Evolutionary conservation across 2,329 filamentous ascomycete genomes (phyloP).

Genomic region (Penicillium oxalicum): DNA sequence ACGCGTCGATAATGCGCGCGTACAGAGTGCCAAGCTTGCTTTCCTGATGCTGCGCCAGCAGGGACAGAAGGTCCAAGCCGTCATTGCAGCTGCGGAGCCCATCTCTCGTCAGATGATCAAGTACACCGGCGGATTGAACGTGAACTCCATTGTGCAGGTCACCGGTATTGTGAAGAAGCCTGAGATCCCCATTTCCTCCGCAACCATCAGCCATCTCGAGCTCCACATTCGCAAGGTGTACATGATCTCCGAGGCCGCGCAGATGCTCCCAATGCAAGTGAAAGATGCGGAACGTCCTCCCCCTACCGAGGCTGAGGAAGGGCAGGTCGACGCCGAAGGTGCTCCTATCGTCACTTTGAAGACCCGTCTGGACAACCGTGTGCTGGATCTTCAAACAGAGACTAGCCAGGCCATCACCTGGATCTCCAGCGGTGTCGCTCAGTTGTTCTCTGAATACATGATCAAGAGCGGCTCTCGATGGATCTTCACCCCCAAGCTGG

Average conservation of each 20-base stretch:
- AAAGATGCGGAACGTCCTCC: slow-evolving; percentile 48
- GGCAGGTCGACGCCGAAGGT: slow-evolving; percentile 48
- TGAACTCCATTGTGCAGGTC: slow-evolving; percentile 76
- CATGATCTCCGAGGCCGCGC: slow-evolving; percentile 61
- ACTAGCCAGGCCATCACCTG: slow-evolving; percentile 84
- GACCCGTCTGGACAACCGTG: slow-evolving; percentile 84
- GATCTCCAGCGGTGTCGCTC: slow-evolving; percentile 59
- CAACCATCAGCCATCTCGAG: slow-evolving; percentile 72
- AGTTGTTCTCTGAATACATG: slow-evolving; percentile 74
- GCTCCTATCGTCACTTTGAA: slow-evolving; percentile 70
- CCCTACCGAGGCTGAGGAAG: slow-evolving; percentile 38
- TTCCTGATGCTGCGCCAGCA: slow-evolving; percentile 81
- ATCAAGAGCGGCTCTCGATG: slow-evolving; percentile 67
- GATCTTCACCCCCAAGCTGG: slow-evolving; percentile 84
- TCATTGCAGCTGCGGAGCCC: slow-evolving; percentile 58
- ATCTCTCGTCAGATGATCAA: slow-evolving; percentile 90
- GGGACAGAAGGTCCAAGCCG: slow-evolving; percentile 74
- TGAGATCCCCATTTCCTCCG: slow-evolving; percentile 81
- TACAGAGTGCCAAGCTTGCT: slow-evolving; percentile 84
- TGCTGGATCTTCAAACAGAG: slow-evolving; percentile 85
- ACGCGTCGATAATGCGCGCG: slow-evolving; percentile 79
- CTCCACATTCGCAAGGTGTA: slow-evolving; percentile 84
- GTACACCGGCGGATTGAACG: slow-evolving; percentile 67
- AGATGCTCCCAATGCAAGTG: slow-evolving; percentile 55
- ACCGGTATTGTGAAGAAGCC: slow-evolving; percentile 77